Conservation (phyloP, 352 stramenopile genomes). For the Pythium phragmitis region DNA sequence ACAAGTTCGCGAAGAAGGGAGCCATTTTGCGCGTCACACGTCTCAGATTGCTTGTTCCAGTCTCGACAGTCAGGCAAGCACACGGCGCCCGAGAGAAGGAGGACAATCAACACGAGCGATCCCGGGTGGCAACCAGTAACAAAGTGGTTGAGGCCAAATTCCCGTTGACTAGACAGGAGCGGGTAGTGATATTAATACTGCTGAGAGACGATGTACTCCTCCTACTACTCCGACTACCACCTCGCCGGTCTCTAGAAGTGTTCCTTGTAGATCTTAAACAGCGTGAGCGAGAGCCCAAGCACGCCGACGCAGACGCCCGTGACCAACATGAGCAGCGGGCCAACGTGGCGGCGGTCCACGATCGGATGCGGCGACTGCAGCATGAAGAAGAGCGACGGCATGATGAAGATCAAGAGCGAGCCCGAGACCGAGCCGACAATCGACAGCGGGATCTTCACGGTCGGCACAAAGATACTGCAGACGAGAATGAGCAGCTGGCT, state of each 20-base stretch:
- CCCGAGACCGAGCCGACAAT: conserved; percentile 76
- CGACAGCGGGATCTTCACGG: conserved; percentile 72
- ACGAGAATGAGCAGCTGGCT: conserved; percentile 59
- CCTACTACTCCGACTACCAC: background rate
- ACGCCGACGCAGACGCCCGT: conserved; percentile 46
- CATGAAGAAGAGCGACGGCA: conserved; percentile 78
- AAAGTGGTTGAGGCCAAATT: no score
- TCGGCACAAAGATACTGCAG: conserved; percentile 76
- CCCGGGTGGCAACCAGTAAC: no score
- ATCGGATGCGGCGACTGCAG: conserved; percentile 48
- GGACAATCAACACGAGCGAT: no score
- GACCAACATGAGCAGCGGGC: conserved; percentile 60
- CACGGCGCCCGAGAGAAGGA: no score
- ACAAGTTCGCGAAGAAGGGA: no score
- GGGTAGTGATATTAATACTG: no score
- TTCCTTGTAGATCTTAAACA: conserved; percentile 41
- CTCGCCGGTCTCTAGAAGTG: conserved; percentile 10
- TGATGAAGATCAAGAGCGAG: conserved; percentile 82
- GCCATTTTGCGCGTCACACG: no score
- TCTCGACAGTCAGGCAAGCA: no score
- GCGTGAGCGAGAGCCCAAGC: conserved; percentile 45
- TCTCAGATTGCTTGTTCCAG: no score
- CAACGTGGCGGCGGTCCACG: conserved; percentile 38
- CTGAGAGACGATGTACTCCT: no score
- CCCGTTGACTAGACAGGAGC: no score